A percentile compares a stretch with the other conserved stretches of the same genome.
phyloP scores from a whole-genome alignment of 805 yeast species.

The Candida montana region DNA sequence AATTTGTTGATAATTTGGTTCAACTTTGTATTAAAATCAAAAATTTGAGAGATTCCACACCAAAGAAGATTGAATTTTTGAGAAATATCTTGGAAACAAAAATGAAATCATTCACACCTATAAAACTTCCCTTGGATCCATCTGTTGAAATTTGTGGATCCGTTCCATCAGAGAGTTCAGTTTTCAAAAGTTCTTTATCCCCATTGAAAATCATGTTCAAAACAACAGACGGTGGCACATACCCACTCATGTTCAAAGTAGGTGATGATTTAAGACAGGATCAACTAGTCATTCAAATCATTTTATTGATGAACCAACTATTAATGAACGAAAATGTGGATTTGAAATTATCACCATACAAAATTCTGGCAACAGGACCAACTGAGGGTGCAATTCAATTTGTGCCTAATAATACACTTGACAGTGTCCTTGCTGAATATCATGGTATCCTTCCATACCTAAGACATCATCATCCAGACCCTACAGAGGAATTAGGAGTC shows the following conservation, averaged over 20 bases:
- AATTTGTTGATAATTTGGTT: slow-evolving; percentile 61
- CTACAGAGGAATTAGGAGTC: slow-evolving; percentile 29
- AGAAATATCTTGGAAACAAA: slow-evolving; percentile 37
- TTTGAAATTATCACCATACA: slow-evolving; percentile 80
- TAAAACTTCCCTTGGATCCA: slow-evolving; percentile 82
- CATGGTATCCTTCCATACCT: slow-evolving; percentile 76
- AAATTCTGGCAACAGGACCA: slow-evolving; percentile 85
- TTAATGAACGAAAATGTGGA: slow-evolving; percentile 87
- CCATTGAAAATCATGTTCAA: slow-evolving; percentile 82
- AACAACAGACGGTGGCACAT: slow-evolving; percentile 46
- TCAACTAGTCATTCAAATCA: slow-evolving; percentile 92
- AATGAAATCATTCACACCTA: slow-evolving; percentile 45
- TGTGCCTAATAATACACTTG: slow-evolving; percentile 87
- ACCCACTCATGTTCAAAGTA: slow-evolving; percentile 85
- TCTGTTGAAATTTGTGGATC: slow-evolving; percentile 67
- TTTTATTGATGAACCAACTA: slow-evolving; percentile 83
- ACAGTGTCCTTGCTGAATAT: slow-evolving; percentile 64
- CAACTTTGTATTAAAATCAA: slow-evolving; percentile 61
- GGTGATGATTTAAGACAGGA: slow-evolving; percentile 96
- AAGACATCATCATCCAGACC: slow-evolving; percentile 58
- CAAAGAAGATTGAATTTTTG: slow-evolving; percentile 66
- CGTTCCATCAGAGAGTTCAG: slow-evolving; percentile 72
- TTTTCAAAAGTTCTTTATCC: slow-evolving; percentile 85
- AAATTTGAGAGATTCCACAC: slow-evolving; percentile 66
- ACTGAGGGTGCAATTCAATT: slow-evolving; percentile 91